Evolutionary conservation across 495 filamentous ascomycete species (phyloP).

Genomic region (Amniculicola lignicola): DNA sequence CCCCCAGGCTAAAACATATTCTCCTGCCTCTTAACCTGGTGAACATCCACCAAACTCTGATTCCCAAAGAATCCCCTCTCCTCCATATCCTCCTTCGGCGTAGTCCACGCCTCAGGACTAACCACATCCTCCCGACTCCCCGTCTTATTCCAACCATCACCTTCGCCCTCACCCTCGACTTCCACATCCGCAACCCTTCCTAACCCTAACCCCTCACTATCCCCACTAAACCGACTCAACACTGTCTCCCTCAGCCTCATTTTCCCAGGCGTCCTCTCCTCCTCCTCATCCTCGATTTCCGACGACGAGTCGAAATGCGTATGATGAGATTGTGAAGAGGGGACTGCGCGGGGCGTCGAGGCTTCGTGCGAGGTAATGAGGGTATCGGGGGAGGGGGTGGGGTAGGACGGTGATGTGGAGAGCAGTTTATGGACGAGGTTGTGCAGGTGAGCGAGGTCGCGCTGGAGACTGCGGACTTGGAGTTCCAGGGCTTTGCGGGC

Average conservation of each 20-base stretch:
- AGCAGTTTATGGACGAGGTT: conserved; percentile 17
- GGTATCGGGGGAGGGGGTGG: conserved; percentile 28
- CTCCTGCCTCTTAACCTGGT: conserved; percentile 2
- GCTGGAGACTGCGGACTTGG: conserved; percentile 23
- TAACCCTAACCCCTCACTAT: too few species aligned
- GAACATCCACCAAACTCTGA: too few species aligned
- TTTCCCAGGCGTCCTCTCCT: background rate
- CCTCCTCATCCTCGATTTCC: background rate
- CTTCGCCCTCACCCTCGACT: background rate
- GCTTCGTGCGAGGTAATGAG: conserved; percentile 23
- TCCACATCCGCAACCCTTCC: conserved; percentile 13
- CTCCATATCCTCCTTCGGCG: conserved; percentile 31
- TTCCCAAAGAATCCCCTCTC: conserved; percentile 20
- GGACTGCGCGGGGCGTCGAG: conserved; percentile 22
- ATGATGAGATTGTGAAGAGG: background rate
- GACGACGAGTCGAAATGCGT: background rate
- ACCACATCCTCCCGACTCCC: conserved; percentile 23
- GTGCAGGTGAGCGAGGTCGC: conserved; percentile 24
- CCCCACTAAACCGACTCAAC: conserved; percentile 18
- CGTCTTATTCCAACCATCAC: background rate
- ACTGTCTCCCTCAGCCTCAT: conserved; percentile 9
- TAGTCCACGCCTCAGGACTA: conserved; percentile 32
- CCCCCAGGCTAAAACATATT: conserved; percentile 27
- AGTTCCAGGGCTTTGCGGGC: conserved; percentile 29
- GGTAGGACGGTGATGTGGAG: conserved; percentile 8